Conservation (phyloP, 192 early-diverging fungal species). For the Phycomyces nitens region DNA sequence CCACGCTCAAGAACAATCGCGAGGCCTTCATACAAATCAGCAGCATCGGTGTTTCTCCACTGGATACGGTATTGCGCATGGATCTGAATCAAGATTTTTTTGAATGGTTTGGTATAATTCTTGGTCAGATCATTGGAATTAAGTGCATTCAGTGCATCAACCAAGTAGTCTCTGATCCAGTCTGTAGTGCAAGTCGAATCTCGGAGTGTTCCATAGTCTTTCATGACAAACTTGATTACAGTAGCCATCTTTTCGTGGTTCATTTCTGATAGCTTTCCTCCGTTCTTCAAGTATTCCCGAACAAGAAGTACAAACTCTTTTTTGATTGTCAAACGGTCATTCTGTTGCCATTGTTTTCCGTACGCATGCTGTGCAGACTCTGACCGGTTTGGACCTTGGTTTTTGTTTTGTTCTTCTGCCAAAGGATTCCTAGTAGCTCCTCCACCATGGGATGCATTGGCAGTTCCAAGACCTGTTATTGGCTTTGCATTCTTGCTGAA, state of each 20-base stretch:
- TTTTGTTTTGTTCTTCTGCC: neutral
- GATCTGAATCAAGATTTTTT: slow-evolving; percentile 25
- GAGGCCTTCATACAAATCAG: slow-evolving; percentile 45
- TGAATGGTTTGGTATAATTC: slow-evolving; percentile 26
- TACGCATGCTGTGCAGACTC: slow-evolving; percentile 25
- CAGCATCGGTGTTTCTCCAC: slow-evolving; percentile 46
- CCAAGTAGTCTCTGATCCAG: slow-evolving; percentile 50
- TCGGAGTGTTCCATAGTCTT: slow-evolving; percentile 42
- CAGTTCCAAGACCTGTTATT: neutral
- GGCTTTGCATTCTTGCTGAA: slow-evolving; percentile 48
- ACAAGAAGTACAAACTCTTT: slow-evolving; percentile 48
- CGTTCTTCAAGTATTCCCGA: slow-evolving; percentile 38
- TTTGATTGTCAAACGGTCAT: slow-evolving; percentile 55
- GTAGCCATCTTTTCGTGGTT: slow-evolving; percentile 47
- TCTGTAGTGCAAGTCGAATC: slow-evolving; percentile 35
- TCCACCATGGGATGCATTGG: neutral
- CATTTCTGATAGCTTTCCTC: slow-evolving; percentile 42
- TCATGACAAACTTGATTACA: slow-evolving; percentile 41
- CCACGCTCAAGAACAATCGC: slow-evolving; percentile 34
- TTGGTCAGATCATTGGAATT: slow-evolving; percentile 9
- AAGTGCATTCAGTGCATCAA: slow-evolving; percentile 29
- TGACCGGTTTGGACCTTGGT: neutral
- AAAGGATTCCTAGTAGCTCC: neutral
- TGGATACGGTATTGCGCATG: slow-evolving; percentile 29
- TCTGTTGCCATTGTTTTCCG: slow-evolving; percentile 59